Conservation (phyloP, 352 stramenopile species). For the Phytophthora agathidicida region DNA sequence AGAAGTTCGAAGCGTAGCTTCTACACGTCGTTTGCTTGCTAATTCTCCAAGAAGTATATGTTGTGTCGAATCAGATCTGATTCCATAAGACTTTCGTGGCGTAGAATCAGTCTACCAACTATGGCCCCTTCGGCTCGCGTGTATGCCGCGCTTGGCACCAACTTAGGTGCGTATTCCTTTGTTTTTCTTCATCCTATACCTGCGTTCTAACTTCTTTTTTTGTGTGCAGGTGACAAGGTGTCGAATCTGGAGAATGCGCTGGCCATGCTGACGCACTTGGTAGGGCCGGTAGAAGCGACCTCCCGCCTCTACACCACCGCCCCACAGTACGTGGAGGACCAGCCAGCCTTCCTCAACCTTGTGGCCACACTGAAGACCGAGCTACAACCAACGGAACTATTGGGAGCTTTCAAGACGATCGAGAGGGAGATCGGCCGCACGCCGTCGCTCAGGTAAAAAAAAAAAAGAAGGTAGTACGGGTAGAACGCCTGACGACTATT, state of each 20-base stretch:
- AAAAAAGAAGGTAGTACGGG: neutral
- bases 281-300: conserved; percentile 69
- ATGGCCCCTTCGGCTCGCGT: conserved; percentile 37
- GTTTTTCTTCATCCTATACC: neutral
- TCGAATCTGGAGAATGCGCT: conserved; percentile 70
- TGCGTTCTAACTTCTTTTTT: neutral
- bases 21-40: no score
- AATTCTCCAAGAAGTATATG: no score
- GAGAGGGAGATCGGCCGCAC: conserved; percentile 90
- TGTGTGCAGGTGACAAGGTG: conserved; percentile 64
- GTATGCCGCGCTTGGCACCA: conserved; percentile 76
- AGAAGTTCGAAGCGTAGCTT: no score
- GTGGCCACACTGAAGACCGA: conserved; percentile 88
- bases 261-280: conserved; percentile 46
- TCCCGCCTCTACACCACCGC: conserved; percentile 93
- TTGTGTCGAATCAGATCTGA: conserved; percentile 25
- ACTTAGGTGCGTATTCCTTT: conserved; percentile 54
- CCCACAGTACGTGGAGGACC: conserved; percentile 95
- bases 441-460: conserved; percentile 52
- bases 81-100: neutral
- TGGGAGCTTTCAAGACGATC: conserved; percentile 89
- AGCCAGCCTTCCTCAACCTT: conserved; percentile 96
- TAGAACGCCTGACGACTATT: conserved; percentile 2
- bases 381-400: conserved; percentile 74
- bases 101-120: neutral